Conservation (phyloP, 2,329 filamentous ascomycete genomes). For the Cryphonectria parasitica region DNA sequence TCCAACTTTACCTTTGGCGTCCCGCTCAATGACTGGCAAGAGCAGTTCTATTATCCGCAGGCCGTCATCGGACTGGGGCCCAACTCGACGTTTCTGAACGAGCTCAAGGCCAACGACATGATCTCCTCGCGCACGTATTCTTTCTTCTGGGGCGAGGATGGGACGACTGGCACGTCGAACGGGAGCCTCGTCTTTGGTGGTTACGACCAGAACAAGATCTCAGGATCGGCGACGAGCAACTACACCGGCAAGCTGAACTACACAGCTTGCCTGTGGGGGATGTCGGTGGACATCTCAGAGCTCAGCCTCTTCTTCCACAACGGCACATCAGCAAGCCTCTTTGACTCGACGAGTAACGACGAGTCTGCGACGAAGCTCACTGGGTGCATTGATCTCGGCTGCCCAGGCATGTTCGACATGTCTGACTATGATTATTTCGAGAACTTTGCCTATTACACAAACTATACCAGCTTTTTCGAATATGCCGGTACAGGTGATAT, state of each 20-base stretch:
- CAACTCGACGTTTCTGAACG: slow-evolving; percentile 38
- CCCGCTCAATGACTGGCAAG: slow-evolving; percentile 32
- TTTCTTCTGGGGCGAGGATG: slow-evolving; percentile 39
- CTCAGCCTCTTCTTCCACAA: slow-evolving; percentile 10
- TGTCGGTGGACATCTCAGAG: neutral
- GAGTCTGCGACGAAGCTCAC: neutral
- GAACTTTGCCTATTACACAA: neutral
- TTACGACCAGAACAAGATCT: slow-evolving; percentile 20
- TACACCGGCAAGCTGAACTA: slow-evolving; percentile 15
- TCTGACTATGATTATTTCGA: slow-evolving; percentile 5
- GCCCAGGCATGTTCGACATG: slow-evolving; percentile 12
- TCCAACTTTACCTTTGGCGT: slow-evolving; percentile 32
- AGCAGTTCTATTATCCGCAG: slow-evolving; percentile 34
- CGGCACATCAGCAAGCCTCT: neutral
- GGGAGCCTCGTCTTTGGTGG: slow-evolving; percentile 23
- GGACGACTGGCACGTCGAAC: slow-evolving; percentile 14
- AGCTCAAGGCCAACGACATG: slow-evolving; percentile 33
- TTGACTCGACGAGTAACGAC: neutral
- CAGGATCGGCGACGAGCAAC: slow-evolving; percentile 5
- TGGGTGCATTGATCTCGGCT: slow-evolving; percentile 3
- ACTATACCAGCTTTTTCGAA: neutral
- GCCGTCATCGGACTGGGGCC: slow-evolving; percentile 36
- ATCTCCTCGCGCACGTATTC: slow-evolving; percentile 38
- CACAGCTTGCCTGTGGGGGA: slow-evolving; percentile 1
- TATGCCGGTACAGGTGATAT: neutral